A percentile compares a stretch with the other conserved stretches of the same genome.
These are phyloP conservation scores for Przewalskia tangutica DNA, from an alignment of 257 asterid genomes.

Conservation along the genomic window DNA sequence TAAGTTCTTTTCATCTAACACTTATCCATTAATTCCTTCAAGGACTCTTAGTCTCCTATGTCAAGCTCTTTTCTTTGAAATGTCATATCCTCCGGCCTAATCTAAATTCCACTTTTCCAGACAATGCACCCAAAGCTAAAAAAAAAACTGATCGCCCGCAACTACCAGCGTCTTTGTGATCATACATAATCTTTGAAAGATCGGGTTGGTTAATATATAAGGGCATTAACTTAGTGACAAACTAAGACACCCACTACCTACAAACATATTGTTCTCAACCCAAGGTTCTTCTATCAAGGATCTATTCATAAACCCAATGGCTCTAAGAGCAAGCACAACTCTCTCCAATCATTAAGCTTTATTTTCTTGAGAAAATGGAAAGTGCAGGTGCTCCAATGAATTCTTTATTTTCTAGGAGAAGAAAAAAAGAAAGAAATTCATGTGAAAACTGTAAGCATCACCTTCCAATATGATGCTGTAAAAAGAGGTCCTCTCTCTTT, in stretches of 20 bases:
- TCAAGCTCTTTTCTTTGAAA: not conserved
- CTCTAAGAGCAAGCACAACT: not conserved
- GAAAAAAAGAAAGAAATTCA: no score
- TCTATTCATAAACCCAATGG: not conserved
- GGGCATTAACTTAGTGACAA: not conserved
- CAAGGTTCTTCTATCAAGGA: not conserved
- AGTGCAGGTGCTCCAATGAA: no score
- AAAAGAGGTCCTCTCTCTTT: no score
- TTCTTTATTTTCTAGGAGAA: no score
- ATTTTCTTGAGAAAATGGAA: no score
- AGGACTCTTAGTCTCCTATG: not conserved
- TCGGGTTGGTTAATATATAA: not conserved
- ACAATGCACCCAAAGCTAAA: not conserved
- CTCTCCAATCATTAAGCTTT: not conserved
- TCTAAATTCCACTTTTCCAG: not conserved
- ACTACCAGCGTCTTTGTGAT: not conserved
- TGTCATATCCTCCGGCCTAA: not conserved
- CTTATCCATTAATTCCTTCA: not conserved
- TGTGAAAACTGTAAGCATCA: no score
- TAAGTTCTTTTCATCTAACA: not conserved
- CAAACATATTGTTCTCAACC: not conserved
- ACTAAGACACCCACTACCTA: not conserved
- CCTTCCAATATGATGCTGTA: no score
- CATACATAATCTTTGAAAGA: not conserved
- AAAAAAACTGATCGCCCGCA: not conserved